phyloP scores from a whole-genome alignment of 352 stramenopile genomes.

The Globisporangium cystogenes region DNA sequence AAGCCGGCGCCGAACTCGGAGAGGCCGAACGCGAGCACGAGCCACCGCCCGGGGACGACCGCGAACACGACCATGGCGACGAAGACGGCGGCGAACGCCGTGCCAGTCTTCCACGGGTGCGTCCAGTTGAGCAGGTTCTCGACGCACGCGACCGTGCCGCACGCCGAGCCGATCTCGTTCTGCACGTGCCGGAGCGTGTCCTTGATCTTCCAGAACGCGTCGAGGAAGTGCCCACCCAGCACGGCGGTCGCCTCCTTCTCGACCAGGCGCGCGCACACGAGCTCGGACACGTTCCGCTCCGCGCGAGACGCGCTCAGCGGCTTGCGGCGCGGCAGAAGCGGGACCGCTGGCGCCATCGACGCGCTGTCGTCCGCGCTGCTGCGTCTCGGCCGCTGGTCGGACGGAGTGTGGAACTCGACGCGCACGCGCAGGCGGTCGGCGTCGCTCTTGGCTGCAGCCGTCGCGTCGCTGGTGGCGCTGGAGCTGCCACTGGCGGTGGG shows the following conservation, averaged over 20 bases:
- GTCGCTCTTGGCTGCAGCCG: slow-evolving; percentile 11
- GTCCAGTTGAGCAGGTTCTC: slow-evolving; percentile 88
- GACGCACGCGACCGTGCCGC: slow-evolving; percentile 59
- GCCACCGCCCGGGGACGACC: slow-evolving; percentile 62
- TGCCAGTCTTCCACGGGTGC: slow-evolving; percentile 80
- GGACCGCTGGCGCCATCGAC: background rate
- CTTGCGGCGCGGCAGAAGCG: slow-evolving; percentile 7
- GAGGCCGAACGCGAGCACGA: slow-evolving; percentile 66
- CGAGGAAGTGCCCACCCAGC: slow-evolving; percentile 65
- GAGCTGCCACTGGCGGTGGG: background rate
- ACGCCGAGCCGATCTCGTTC: slow-evolving; percentile 64
- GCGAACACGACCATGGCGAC: slow-evolving; percentile 52
- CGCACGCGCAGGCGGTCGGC: slow-evolving; percentile 49
- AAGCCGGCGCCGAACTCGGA: slow-evolving; percentile 77
- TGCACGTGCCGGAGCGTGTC: slow-evolving; percentile 74
- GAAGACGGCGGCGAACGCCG: slow-evolving; percentile 46
- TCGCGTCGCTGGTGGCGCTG: background rate
- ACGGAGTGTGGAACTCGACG: slow-evolving; percentile 40
- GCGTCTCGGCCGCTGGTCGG: background rate
- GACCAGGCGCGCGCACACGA: slow-evolving; percentile 59
- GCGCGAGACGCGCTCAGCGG: slow-evolving; percentile 23
- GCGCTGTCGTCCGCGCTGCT: slow-evolving; percentile 6
- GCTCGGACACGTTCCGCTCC: slow-evolving; percentile 61
- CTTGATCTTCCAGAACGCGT: slow-evolving; percentile 82
- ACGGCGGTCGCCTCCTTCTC: slow-evolving; percentile 67